Evolutionary conservation across 2,329 filamentous ascomycete species (phyloP), one percentile per base, ranked within the genome.

Genomic region (Colletotrichum coccodes): DNA sequence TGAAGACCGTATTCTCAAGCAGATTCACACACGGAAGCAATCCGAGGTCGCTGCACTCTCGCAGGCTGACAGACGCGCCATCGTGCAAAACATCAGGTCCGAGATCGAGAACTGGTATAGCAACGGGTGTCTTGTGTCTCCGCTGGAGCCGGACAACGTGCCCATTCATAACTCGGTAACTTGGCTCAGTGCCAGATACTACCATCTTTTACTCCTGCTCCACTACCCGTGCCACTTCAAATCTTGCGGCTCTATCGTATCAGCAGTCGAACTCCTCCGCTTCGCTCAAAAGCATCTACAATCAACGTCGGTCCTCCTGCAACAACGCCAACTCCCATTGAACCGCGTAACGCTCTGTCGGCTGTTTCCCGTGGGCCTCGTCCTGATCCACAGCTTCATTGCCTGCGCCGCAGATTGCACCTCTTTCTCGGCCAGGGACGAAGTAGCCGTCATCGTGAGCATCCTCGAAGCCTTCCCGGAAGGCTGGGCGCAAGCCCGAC

Each of bases 21-120:
- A 77, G 6, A 74, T 84, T 8, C 79, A 82, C 56, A 72, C 79
- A 14, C 73, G 78, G 8, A 74, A 75, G 49, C 74, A 74, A 4
- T 60, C 74, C 3, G 75, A 79, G 4, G 74, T 76, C 6, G 74
- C 74, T n/a, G 70, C 74, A 2, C 71, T 81, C 28, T 73, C 75
- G 0, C 75, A 75, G 8, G 68, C 75, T 4, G 80, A 81, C 61
- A 74, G 79, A 4, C 75, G 75, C 11, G 73, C 77, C 36, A 73
- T 79, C 7, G 56, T 80, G 3, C 76, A 76, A 44, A 75, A 75
- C 23, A 75, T 83, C 30, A 76, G 80, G n/a, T 74, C 78, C n/a
- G 77, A 81, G 30, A 83, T 85, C 23, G 82, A 84, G 60, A 78
- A 84, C 66, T 84, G 83, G 82, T 84, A 84, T 68, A 83, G 79